Evolutionary conservation across 768 basidiomycete genomes (phyloP).

Genomic region (Saitozyma sp.): DNA sequence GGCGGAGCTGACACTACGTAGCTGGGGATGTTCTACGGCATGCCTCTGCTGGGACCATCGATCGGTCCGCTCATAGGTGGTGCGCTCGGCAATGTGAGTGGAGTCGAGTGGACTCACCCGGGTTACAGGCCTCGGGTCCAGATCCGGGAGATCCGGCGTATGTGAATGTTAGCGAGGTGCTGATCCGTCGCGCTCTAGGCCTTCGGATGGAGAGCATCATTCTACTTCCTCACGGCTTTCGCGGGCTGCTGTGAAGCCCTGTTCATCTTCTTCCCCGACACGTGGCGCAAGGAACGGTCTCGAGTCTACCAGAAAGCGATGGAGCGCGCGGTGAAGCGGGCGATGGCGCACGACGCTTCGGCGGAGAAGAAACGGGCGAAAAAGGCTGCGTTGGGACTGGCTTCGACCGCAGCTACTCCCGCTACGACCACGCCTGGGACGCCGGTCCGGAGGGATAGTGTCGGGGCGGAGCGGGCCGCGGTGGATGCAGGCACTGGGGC

Average conservation of each 20-base stretch:
- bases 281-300: constrained; percentile 79
- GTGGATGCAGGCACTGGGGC: background rate
- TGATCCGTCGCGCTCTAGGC: constrained; percentile 58
- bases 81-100: constrained; percentile 33
- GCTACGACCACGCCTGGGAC: constrained; percentile 13
- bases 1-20: constrained; percentile 12
- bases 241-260: constrained; percentile 60
- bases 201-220: constrained; percentile 75
- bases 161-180: no score
- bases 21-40: constrained; percentile 50
- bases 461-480: background rate
- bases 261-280: constrained; percentile 75
- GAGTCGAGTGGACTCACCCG: background rate
- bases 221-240: constrained; percentile 76
- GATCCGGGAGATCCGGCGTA: no score
- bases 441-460: background rate
- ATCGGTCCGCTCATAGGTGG: constrained; percentile 44
- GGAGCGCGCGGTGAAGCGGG: constrained; percentile 53
- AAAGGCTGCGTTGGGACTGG: constrained; percentile 31
- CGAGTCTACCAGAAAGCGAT: constrained; percentile 72
- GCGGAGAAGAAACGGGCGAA: constrained; percentile 34
- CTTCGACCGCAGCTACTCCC: constrained; percentile 35
- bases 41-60: constrained; percentile 67
- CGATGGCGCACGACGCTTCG: constrained; percentile 30
- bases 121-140: constrained; percentile 50